These are phyloP conservation scores for Chenopodium suecicum DNA, from an alignment of 148 eudicot species.

Conservation along the genomic window DNA sequence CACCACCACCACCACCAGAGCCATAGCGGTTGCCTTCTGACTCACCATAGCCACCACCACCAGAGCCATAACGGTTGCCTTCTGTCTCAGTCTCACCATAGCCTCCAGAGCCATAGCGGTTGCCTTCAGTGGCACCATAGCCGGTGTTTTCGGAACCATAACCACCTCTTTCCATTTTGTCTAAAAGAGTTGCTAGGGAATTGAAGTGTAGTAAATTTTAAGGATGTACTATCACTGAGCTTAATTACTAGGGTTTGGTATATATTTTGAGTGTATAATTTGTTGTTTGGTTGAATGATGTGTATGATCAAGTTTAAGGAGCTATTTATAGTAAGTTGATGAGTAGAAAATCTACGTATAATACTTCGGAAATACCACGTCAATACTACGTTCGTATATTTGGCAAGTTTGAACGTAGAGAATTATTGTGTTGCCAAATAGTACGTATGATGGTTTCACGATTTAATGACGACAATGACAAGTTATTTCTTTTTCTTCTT, in stretches of 20 bases:
- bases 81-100: no score
- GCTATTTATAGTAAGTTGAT: not conserved
- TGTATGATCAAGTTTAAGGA: not conserved
- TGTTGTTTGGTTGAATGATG: not conserved
- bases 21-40: conserved; percentile 12
- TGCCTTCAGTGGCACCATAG: no score
- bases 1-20: conserved; percentile 17
- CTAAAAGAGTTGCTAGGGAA: not conserved
- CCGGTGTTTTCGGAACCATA: no score
- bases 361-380: conserved; percentile 2
- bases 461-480: no score
- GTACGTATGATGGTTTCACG: no score
- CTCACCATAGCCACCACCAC: conserved; percentile 12
- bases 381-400: not conserved
- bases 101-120: no score
- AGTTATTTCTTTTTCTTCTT: no score
- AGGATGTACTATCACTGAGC: not conserved
- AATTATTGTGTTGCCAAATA: not conserved
- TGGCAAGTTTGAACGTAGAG: not conserved
- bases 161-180: not conserved
- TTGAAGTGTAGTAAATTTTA: not conserved
- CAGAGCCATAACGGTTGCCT: not conserved
- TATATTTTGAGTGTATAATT: not conserved
- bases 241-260: not conserved
- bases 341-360: not conserved